phyloP scores from a whole-genome alignment of 768 basidiomycete genomes.

The Podaxis pistillaris region DNA sequence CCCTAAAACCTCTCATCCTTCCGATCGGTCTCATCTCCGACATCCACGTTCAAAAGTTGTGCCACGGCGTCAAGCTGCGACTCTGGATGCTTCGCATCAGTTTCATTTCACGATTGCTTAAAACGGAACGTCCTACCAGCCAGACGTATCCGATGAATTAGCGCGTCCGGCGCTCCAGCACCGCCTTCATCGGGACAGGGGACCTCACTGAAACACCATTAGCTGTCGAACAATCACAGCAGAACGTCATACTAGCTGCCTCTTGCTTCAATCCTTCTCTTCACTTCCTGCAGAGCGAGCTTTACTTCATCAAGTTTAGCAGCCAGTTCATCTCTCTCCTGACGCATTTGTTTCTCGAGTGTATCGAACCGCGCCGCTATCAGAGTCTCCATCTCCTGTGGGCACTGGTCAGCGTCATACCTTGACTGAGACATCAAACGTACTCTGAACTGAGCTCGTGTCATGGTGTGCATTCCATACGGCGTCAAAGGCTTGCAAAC shows the following conservation, averaged over 20 bases:
- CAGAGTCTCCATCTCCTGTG: not conserved
- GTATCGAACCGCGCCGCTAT: not conserved
- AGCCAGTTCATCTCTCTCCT: not conserved
- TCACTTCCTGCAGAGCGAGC: not conserved
- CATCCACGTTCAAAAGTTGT: not conserved
- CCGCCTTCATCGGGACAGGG: not conserved
- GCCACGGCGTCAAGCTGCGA: not conserved
- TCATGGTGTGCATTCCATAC: not conserved
- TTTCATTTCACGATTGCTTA: not conserved
- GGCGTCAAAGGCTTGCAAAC: not conserved
- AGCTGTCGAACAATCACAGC: not conserved
- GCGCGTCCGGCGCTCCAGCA: not conserved
- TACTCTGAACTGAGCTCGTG: not conserved
- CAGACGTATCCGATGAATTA: not conserved
- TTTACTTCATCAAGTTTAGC: not conserved
- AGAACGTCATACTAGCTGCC: not conserved
- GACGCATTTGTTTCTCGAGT: not conserved
- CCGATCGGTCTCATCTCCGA: not conserved
- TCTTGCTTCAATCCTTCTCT: not conserved
- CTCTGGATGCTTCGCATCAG: not conserved
- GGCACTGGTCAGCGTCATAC: not conserved
- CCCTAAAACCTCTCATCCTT: not conserved
- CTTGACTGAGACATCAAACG: not conserved
- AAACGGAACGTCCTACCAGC: not conserved
- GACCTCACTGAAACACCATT: not conserved